A percentile compares a stretch with the other conserved stretches of the same genome.
Conservation (phyloP, 148 eudicot species). For the Persicaria maculosa region DNA sequence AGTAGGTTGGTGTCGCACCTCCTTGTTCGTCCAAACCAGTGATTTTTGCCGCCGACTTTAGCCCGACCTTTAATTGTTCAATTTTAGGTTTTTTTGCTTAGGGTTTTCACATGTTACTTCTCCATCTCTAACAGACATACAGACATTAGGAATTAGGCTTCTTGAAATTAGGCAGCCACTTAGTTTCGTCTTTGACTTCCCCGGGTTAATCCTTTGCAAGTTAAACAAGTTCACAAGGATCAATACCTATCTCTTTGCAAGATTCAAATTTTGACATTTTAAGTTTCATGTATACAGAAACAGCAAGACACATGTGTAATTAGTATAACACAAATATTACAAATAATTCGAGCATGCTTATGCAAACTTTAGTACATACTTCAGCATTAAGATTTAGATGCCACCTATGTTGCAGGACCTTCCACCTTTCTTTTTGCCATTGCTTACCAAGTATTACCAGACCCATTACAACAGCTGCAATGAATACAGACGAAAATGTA, state of each 20-base stretch:
- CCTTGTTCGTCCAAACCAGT: too few relatives aligned
- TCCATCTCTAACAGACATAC: too few relatives aligned
- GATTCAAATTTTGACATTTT: background rate
- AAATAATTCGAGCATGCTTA: background rate
- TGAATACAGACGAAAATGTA: slow-evolving; percentile 53
- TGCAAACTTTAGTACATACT: slow-evolving; percentile 26
- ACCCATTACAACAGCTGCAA: slow-evolving; percentile 73
- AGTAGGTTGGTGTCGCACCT: too few relatives aligned
- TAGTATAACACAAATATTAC: background rate
- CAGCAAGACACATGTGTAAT: background rate
- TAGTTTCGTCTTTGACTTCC: background rate
- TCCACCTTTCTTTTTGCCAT: slow-evolving; percentile 57
- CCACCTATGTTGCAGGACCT: slow-evolving; percentile 43
- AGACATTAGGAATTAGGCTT: too few relatives aligned
- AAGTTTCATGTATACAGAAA: background rate
- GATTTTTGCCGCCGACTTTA: too few relatives aligned
- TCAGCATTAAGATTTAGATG: slow-evolving; percentile 33
- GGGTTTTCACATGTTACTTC: too few relatives aligned
- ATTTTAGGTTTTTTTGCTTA: too few relatives aligned
- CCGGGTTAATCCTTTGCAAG: background rate
- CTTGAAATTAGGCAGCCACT: too few relatives aligned
- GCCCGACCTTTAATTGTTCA: too few relatives aligned
- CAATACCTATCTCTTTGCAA: background rate
- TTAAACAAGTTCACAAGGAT: background rate
- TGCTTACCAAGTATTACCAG: slow-evolving; percentile 53